Evolutionary conservation across 176 grass and related monocot species (phyloP).

Genomic region (Oryza punctata): DNA sequence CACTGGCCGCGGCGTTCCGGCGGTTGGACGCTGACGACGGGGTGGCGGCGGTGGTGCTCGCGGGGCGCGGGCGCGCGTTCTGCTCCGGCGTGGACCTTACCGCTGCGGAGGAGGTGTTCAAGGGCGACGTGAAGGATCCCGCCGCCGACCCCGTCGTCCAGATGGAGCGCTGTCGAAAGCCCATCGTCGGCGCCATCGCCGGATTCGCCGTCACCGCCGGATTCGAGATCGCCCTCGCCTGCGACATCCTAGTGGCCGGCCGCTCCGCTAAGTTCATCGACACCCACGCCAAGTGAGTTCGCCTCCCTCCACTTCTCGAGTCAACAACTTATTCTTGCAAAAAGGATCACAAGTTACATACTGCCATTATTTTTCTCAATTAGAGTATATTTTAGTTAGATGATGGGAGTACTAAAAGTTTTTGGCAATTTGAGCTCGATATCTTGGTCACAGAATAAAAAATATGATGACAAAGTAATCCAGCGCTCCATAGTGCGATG

Average conservation of each 20-base stretch:
- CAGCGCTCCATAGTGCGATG: not conserved
- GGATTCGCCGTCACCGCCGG: slow-evolving; percentile 89
- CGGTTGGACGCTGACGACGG: slow-evolving; percentile 59
- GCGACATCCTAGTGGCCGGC: slow-evolving; percentile 75
- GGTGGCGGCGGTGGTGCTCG: slow-evolving; percentile 69
- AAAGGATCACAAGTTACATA: not conserved
- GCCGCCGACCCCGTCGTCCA: slow-evolving; percentile 58
- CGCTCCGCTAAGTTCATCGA: slow-evolving; percentile 89
- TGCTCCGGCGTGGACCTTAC: slow-evolving; percentile 90
- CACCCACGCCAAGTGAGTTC: slow-evolving; percentile 76
- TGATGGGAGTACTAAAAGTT: not conserved
- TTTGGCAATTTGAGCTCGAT: not conserved
- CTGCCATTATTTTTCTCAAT: not conserved
- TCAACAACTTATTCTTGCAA: not conserved
- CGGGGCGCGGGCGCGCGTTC: slow-evolving; percentile 72
- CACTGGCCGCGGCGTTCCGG: slow-evolving; percentile 63
- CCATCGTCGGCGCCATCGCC: slow-evolving; percentile 74
- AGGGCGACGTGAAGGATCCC: slow-evolving; percentile 84
- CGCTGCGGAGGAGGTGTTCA: slow-evolving; percentile 88
- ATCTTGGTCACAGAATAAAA: not conserved
- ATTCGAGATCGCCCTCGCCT: slow-evolving; percentile 89
- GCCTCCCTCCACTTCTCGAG: not conserved
- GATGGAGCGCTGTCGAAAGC: slow-evolving; percentile 83
- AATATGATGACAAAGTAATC: not conserved
- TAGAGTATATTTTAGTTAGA: not conserved